Evolutionary conservation across 805 yeast species (phyloP).

Genomic region (Saccharomycopsis javanensis): DNA sequence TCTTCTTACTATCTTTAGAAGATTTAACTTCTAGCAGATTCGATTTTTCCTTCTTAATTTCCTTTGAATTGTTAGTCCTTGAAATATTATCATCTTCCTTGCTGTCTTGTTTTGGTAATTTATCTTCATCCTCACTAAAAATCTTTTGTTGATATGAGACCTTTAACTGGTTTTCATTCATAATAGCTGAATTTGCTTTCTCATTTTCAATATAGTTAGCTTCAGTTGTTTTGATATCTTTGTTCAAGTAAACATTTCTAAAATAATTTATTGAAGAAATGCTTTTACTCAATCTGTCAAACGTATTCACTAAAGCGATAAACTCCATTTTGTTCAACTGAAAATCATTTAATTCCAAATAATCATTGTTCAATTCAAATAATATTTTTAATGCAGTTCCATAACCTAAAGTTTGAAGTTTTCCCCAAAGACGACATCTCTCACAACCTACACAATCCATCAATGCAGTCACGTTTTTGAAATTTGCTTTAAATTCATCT

Average conservation of each 20-base stretch:
- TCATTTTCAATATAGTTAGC: neutral
- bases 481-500: slow-evolving; percentile 76
- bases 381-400: slow-evolving; percentile 91
- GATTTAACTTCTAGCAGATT: slow-evolving; percentile 10
- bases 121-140: slow-evolving; percentile 6
- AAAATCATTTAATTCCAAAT: slow-evolving; percentile 40
- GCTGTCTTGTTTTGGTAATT: neutral
- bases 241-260: slow-evolving; percentile 11
- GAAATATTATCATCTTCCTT: neutral
- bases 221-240: neutral
- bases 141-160: slow-evolving; percentile 18
- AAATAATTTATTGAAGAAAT: slow-evolving; percentile 66
- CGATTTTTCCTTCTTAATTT: neutral
- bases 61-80: neutral
- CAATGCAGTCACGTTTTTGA: slow-evolving; percentile 79
- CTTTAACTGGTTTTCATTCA: slow-evolving; percentile 7
- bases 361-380: slow-evolving; percentile 58
- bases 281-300: slow-evolving; percentile 84
- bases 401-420: slow-evolving; percentile 92
- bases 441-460: slow-evolving; percentile 99
- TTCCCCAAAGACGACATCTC: slow-evolving; percentile 96
- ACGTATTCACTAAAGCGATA: slow-evolving; percentile 84
- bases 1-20: slow-evolving; percentile 12
- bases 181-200: neutral
- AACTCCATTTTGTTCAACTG: slow-evolving; percentile 66